These are phyloP conservation scores for Bromus sterilis DNA, from an alignment of 176 grass and related monocot species.

Conservation along the genomic window DNA sequence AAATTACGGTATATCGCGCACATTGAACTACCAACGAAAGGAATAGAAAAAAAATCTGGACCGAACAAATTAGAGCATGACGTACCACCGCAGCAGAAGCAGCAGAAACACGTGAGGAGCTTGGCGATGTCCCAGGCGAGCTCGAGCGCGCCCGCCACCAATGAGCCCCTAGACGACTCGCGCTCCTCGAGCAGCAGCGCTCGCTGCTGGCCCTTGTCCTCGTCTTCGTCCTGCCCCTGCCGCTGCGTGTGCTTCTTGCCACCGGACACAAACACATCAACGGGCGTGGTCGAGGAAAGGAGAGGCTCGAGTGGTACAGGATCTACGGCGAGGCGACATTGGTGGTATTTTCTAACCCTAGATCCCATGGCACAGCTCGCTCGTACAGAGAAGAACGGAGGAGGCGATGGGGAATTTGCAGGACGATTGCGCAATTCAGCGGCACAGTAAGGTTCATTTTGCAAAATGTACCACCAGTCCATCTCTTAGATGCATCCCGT, in stretches of 20 bases:
- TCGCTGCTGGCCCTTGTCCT: background rate
- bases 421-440: no score
- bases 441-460: no score
- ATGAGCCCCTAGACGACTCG: background rate
- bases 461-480: no score
- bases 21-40: background rate
- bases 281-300: no score
- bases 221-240: background rate
- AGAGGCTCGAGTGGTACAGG: no score
- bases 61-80: background rate
- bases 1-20: background rate
- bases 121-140: constrained; percentile 41
- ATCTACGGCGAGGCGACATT: no score
- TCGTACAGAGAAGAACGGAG: no score
- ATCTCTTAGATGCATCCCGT: no score
- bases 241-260: constrained; percentile 41
- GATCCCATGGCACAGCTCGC: no score
- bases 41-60: background rate
- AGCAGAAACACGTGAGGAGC: constrained; percentile 76
- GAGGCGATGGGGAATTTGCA: no score
- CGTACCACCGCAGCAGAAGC: constrained; percentile 75
- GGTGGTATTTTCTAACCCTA: no score
- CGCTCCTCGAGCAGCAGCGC: constrained; percentile 44
- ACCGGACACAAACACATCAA: no score
- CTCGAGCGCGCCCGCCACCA: constrained; percentile 11